Evolutionary conservation across 2,329 filamentous ascomycete genomes (phyloP), one percentile per base, ranked within the genome.

Genomic region (Hypomyces perniciosus): DNA sequence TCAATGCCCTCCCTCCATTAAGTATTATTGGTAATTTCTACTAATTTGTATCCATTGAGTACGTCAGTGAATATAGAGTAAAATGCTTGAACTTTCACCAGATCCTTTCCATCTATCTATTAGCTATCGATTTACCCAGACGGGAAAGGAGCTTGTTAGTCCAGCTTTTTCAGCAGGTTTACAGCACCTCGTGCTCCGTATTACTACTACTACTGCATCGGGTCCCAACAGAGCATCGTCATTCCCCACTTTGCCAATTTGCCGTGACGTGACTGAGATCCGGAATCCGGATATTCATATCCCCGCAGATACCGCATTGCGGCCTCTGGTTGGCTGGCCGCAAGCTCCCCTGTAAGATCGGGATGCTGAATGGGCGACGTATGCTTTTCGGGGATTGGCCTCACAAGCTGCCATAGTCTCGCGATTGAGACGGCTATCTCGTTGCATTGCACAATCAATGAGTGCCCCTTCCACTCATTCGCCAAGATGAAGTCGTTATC

Each of bases 401-500:
- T 54, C 54, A 46, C 37, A 48, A 52, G 48, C 48, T 52, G 54
- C 48, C 43, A 50, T 41, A 45, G 46, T 45, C 44, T 47, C 52
- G 48, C 39, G 44, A 45, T 43, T 50, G 57, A 54, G 52, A 55
- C 39, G 51, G 37, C 54, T 46, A 44, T 55, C 48, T 47, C 44
- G 48, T 48, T 49, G 48, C 49, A 54, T 54, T 55, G 56, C 59
- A 58, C 62, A 60, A 57, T 68, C 65, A 56, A 70, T 70, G 68
- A 67, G 63, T 56, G 58, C 50, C 53, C 53, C 48, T 52, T 54
- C 43, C 54, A 54, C 49, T 52, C 57, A 53, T 58, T 61, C 53
- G 59, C 55, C 63, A 67, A 56, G 45, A 73, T 73, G 70, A 72
- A 72, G 68, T 64, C 64, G 57, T 62, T 65, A 54, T 65, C 77